Evolutionary conservation across 208 protist genomes (phyloP), one percentile per base, ranked within the genome.

Genomic region (Acanthamoeba healyi): DNA sequence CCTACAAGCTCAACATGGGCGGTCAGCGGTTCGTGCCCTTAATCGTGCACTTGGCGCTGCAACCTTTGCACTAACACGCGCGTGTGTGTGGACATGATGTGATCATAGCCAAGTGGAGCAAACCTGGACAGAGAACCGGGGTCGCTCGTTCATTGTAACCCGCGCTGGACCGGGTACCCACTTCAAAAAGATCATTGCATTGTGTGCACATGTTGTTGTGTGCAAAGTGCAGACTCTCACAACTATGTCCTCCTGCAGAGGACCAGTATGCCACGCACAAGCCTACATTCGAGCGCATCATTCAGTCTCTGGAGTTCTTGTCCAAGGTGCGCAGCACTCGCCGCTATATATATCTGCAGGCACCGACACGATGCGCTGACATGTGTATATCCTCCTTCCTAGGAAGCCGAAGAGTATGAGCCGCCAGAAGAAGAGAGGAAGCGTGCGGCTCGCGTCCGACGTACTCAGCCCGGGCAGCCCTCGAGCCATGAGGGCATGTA

Each of bases 361-460:
- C 44, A 49, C 44, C 12, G n/a, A n/a, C n/a, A n/a, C n/a, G n/a
- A n/a, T n/a, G n/a, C n/a, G n/a, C n/a, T n/a, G n/a, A n/a, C n/a
- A n/a, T n/a, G n/a, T n/a, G n/a, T n/a, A n/a, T n/a, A n/a, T n/a
- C n/a, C n/a, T n/a, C n/a, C n/a, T n/a, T n/a, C n/a, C n/a, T 61
- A 74, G 65, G 65, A 79, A 79, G 70, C 70, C 6, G 70, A 79
- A 38, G 70, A 79, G 70, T 79, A 79, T 22, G 70, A 79, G 36
- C 70, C 70, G 10, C 70, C 70, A 19, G 70, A 40, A 24, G 70
- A 79, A 29, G 70, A 79, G 36, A 40, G 70, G 9, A 79, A 79
- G 70, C 32, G 70, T 15, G 70, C 70, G 32, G 40, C 70, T 44
- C 70, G 70, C n/a, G 6, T 79, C 19, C 70, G 70, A 67, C 61